Conservation (phyloP, 257 asterid species). For the Coffea eugenioides region DNA sequence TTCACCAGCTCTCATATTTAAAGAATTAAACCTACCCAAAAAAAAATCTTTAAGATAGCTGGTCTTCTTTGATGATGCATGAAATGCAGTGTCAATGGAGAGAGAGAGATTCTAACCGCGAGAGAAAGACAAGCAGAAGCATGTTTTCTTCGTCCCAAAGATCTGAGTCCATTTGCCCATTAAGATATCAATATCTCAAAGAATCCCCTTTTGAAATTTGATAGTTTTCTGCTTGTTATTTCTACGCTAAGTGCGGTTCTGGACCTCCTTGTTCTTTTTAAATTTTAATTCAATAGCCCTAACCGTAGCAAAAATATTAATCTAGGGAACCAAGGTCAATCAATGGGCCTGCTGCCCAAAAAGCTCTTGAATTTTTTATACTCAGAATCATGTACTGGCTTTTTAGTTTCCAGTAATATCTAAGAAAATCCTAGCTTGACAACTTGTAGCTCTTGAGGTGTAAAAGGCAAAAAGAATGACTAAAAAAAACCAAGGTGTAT, state of each 20-base stretch:
- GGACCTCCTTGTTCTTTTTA: conserved; percentile 27
- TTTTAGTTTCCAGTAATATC: conserved; percentile 15
- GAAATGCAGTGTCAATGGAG: conserved; percentile 61
- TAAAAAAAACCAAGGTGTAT: conserved; percentile 29
- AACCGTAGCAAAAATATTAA: conserved; percentile 25
- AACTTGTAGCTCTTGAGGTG: conserved; percentile 19
- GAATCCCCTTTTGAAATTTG: conserved; percentile 49
- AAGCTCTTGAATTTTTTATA: conserved; percentile 31
- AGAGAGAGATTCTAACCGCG: conserved; percentile 48
- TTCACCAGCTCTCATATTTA: conserved; percentile 44
- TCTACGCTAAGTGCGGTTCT: conserved; percentile 40
- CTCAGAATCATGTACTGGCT: neutral
- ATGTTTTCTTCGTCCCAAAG: conserved; percentile 61
- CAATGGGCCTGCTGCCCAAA: conserved; percentile 41
- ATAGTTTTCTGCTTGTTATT: conserved; percentile 68
- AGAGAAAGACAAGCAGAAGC: conserved; percentile 81
- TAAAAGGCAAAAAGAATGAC: conserved; percentile 8
- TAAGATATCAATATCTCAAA: conserved; percentile 20
- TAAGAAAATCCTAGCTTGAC: conserved; percentile 21
- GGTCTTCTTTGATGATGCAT: conserved; percentile 63
- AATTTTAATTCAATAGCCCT: neutral
- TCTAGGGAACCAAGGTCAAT: conserved; percentile 72
- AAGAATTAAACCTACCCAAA: neutral
- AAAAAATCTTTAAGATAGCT: conserved; percentile 17
- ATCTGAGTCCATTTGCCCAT: conserved; percentile 36